Evolutionary conservation across 2,329 filamentous ascomycete genomes (phyloP).

Genomic region (Rutstroemia sp.): DNA sequence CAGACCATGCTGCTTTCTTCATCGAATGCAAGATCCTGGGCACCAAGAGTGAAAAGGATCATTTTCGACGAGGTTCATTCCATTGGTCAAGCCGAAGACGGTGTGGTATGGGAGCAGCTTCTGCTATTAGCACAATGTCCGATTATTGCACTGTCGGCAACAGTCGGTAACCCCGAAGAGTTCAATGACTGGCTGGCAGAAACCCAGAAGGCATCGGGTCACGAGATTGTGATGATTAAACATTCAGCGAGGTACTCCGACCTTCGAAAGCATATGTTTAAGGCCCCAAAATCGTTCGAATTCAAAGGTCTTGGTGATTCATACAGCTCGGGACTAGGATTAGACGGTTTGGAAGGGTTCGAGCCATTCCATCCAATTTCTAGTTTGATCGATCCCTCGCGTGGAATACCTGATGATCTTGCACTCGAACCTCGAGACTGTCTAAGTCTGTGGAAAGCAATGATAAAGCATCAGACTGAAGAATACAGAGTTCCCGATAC

Average conservation of each 20-base stretch:
- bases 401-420: constrained; percentile 60
- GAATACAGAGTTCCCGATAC: constrained; percentile 41
- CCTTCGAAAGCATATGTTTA: constrained; percentile 66
- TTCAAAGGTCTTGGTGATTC: constrained; percentile 31
- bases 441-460: constrained; percentile 54
- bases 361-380: constrained; percentile 54
- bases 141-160: constrained; percentile 73
- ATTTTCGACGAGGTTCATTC: constrained; percentile 81
- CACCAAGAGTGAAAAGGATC: constrained; percentile 61
- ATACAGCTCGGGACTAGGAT: constrained; percentile 33
- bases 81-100: constrained; percentile 70
- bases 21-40: constrained; percentile 59
- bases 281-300: constrained; percentile 38
- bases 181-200: constrained; percentile 62
- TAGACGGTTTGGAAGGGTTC: constrained; percentile 34
- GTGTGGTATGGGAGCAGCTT: constrained; percentile 72
- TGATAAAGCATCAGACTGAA: constrained; percentile 49
- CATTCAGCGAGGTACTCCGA: constrained; percentile 68
- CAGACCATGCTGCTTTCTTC: constrained; percentile 70
- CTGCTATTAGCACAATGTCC: constrained; percentile 67
- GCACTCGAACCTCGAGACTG: constrained; percentile 66
- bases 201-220: constrained; percentile 56
- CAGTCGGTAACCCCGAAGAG: constrained; percentile 66
- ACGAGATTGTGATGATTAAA: constrained; percentile 58
- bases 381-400: constrained; percentile 51